phyloP scores from a whole-genome alignment of 2,329 filamentous ascomycete species.

The Aspergillus sp. region DNA sequence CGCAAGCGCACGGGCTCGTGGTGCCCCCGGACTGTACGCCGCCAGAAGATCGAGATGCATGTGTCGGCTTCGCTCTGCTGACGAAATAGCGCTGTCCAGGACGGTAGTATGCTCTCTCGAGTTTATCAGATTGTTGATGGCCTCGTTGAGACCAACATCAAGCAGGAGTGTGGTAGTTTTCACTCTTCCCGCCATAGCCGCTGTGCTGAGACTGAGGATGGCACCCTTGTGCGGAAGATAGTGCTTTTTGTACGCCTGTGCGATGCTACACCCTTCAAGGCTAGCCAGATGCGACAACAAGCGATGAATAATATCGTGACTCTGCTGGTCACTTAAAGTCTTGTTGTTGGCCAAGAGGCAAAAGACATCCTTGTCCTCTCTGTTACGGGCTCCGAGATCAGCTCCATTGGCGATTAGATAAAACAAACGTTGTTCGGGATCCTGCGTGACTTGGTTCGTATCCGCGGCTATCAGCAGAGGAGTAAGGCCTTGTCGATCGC shows the following conservation, averaged over 20 bases:
- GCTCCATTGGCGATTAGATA: conserved; percentile 27
- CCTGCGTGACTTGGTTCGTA: conserved; percentile 11
- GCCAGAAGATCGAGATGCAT: conserved; percentile 22
- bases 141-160: conserved; percentile 17
- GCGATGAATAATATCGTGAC: conserved; percentile 23
- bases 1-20: conserved; percentile 19
- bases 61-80: conserved; percentile 21
- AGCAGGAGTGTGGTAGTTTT: conserved; percentile 22
- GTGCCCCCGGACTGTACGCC: conserved; percentile 16
- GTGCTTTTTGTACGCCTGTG: conserved; percentile 18
- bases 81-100: conserved; percentile 24
- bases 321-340: conserved; percentile 22
- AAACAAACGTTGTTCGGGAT: conserved; percentile 20
- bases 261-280: neutral
- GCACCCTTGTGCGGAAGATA: conserved; percentile 17
- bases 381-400: conserved; percentile 10
- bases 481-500: conserved; percentile 20
- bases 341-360: conserved; percentile 24
- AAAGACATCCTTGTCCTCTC: conserved; percentile 24
- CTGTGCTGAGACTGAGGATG: conserved; percentile 18
- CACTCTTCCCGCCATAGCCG: conserved; percentile 19
- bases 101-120: conserved; percentile 14
- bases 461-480: conserved; percentile 25
- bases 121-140: conserved; percentile 20
- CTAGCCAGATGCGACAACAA: conserved; percentile 18